Evolutionary conservation across 495 filamentous ascomycete genomes (phyloP).

Genomic region (Letharia columbiana): DNA sequence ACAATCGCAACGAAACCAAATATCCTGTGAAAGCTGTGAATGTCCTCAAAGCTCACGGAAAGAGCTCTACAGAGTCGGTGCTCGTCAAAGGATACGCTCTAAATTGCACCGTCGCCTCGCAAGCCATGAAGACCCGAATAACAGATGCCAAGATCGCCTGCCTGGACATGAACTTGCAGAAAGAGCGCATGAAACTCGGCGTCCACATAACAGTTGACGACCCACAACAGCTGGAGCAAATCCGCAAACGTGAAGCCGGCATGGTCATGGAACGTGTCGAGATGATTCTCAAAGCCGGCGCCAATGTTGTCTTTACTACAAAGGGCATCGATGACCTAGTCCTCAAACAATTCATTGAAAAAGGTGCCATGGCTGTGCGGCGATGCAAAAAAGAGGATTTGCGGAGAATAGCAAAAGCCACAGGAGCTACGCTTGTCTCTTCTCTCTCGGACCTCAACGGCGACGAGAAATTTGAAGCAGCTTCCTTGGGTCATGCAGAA

Average conservation of each 20-base stretch:
- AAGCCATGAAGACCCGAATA: constrained; percentile 93
- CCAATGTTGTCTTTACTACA: constrained; percentile 92
- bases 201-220: constrained; percentile 98
- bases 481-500: constrained; percentile 81
- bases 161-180: constrained; percentile 96
- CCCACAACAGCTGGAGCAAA: constrained; percentile 93
- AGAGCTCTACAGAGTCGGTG: constrained; percentile 79
- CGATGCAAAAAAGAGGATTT: constrained; percentile 99
- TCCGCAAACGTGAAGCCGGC: constrained; percentile 79
- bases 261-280: constrained; percentile 93
- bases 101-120: constrained; percentile 97
- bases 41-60: constrained; percentile 94
- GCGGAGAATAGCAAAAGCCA: constrained; percentile 89
- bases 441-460: constrained; percentile 93
- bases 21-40: constrained; percentile 99
- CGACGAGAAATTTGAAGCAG: constrained; percentile 91
- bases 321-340: constrained; percentile 97
- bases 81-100: constrained; percentile 94
- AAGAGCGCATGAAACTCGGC: constrained; percentile 97
- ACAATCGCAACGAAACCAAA: constrained; percentile 82
- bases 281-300: constrained; percentile 95
- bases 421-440: constrained; percentile 85
- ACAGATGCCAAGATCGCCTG: constrained; percentile 94
- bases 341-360: constrained; percentile 90
- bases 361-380: constrained; percentile 89